These are phyloP conservation scores for Salvia sclarea DNA, from an alignment of 305 asterid species.

Conservation along the genomic window DNA sequence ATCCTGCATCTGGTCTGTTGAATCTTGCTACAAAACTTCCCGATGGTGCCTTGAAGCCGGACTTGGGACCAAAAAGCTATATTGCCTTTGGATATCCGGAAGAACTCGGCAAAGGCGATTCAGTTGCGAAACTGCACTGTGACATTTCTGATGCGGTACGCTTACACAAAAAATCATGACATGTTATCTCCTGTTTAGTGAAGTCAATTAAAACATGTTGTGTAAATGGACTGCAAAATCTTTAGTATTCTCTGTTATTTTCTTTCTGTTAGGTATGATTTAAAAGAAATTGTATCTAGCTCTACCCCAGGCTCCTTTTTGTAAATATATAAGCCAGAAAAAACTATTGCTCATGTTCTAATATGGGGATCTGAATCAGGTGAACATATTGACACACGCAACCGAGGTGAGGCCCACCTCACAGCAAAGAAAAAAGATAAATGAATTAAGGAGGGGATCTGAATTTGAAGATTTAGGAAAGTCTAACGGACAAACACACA, in stretches of 20 bases:
- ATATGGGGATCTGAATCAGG: constrained; percentile 50
- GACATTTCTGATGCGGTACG: constrained; percentile 84
- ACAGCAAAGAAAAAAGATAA: constrained; percentile 35
- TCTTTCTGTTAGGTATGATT: background rate
- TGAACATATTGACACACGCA: constrained; percentile 73
- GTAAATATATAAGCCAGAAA: constrained; percentile 1
- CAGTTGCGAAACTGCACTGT: constrained; percentile 78
- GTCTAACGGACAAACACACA: constrained; percentile 22
- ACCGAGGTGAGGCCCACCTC: constrained; percentile 42
- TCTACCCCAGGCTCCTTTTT: background rate
- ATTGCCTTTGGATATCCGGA: constrained; percentile 71
- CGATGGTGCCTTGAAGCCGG: constrained; percentile 66
- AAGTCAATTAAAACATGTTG: background rate
- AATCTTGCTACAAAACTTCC: constrained; percentile 86
- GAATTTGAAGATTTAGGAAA: constrained; percentile 30
- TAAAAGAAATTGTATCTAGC: background rate
- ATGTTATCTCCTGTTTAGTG: background rate
- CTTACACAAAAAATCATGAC: constrained; percentile 20
- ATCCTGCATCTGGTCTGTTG: constrained; percentile 59
- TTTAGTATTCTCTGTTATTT: background rate
- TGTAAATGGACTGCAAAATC: background rate
- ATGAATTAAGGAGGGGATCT: constrained; percentile 36
- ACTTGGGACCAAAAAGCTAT: constrained; percentile 84
- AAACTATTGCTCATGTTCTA: constrained; percentile 23
- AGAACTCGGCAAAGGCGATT: constrained; percentile 81